Percentiles rank a stretch among this genome's conserved stretches.
Conservation (phyloP, 2,329 filamentous ascomycete species). For the Juglanconis sp. region DNA sequence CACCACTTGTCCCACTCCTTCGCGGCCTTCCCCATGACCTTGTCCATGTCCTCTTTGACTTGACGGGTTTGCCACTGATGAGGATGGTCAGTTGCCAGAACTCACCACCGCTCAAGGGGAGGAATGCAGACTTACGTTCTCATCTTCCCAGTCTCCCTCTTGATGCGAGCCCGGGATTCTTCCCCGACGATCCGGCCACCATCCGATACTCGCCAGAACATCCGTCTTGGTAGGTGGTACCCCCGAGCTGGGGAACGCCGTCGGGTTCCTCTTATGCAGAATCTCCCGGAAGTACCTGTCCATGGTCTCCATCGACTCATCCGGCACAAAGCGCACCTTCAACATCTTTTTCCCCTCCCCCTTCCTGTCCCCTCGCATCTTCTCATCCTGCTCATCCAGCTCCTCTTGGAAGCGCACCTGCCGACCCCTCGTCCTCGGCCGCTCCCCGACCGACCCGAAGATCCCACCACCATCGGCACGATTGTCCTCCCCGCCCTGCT, state of each 20-base stretch:
- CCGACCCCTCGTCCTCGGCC: background rate
- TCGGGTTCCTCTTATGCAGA: constrained; percentile 6
- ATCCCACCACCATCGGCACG: background rate
- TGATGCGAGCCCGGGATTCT: background rate
- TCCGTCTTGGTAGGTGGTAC: constrained; percentile 10
- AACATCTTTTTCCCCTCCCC: background rate
- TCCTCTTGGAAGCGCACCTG: constrained; percentile 6
- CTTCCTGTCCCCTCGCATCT: background rate
- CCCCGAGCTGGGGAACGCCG: background rate
- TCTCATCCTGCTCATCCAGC: background rate
- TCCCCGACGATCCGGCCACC: constrained; percentile 7
- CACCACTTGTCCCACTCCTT: constrained; percentile 9
- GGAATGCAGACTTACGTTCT: background rate
- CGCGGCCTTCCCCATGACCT: constrained; percentile 6
- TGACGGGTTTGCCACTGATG: constrained; percentile 11
- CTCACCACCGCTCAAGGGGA: background rate
- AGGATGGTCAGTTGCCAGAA: background rate
- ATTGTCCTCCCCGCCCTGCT: background rate
- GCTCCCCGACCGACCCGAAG: background rate
- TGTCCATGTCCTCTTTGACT: constrained; percentile 12
- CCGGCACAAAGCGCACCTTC: constrained; percentile 4
- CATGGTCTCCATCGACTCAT: constrained; percentile 10
- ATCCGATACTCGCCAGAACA: constrained; percentile 1
- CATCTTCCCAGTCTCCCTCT: constrained; percentile 7
- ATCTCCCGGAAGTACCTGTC: constrained; percentile 10